phyloP scores from a whole-genome alignment of 1,284 basidiomycete species.

The Lignosus rhinocerotis region DNA sequence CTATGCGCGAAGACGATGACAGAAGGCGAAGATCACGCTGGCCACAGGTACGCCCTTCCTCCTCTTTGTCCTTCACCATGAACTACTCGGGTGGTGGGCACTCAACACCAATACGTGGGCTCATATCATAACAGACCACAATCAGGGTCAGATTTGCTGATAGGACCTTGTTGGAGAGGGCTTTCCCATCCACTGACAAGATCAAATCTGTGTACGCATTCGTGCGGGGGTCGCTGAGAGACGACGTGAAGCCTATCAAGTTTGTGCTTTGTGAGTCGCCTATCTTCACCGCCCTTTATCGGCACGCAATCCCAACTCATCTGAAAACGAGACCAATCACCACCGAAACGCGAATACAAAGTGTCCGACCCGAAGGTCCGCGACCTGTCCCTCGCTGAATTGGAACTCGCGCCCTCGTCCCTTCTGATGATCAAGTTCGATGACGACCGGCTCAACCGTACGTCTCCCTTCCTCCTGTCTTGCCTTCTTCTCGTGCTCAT shows the following conservation, averaged over 20 bases:
- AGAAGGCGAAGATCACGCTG: slow-evolving; percentile 65
- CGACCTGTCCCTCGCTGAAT: slow-evolving; percentile 64
- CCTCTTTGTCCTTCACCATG: not conserved
- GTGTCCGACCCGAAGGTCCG: slow-evolving; percentile 73
- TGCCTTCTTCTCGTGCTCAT: not conserved
- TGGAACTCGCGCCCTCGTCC: slow-evolving; percentile 74
- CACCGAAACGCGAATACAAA: slow-evolving; percentile 80
- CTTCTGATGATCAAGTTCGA: slow-evolving; percentile 77
- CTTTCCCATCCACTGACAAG: slow-evolving; percentile 74
- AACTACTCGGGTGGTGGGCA: not conserved
- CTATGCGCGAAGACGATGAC: slow-evolving; percentile 65
- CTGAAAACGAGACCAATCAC: slow-evolving; percentile 58
- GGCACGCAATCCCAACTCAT: not conserved
- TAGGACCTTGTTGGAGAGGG: slow-evolving; percentile 79
- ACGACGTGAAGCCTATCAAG: slow-evolving; percentile 72
- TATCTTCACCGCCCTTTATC: not conserved
- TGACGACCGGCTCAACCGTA: slow-evolving; percentile 72
- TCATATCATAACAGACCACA: slow-evolving; percentile 53
- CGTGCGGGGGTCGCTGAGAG: slow-evolving; percentile 69
- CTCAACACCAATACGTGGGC: not conserved
- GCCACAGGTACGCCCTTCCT: slow-evolving; percentile 59
- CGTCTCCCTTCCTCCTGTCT: slow-evolving; percentile 17
- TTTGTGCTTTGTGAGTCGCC: slow-evolving; percentile 75
- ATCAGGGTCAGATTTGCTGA: slow-evolving; percentile 84
- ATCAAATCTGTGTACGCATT: slow-evolving; percentile 83